Evolutionary conservation across 2,329 filamentous ascomycete genomes (phyloP), one percentile per base, ranked within the genome.

Genomic region (Talaromyces sp.): DNA sequence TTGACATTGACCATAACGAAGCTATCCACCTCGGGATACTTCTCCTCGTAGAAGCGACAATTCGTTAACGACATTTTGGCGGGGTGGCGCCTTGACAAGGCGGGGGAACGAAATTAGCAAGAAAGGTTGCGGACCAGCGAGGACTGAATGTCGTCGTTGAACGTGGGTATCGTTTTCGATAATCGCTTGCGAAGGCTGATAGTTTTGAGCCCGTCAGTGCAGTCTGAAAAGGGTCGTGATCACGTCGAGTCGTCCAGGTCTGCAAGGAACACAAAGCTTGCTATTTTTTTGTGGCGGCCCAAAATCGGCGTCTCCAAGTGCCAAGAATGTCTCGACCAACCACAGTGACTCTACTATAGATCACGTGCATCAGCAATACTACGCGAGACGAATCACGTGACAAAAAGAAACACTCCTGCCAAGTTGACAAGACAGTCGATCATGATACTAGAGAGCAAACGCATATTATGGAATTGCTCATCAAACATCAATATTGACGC

Each of bases 1-100:
- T 96, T 96, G 73, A 98, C 95, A 80, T 98, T 99, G 78, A 99
- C 95, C 95, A 99, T 99, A 77, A 99, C 96, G 81, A 97, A 98
- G 84, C 92, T 96, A 82, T 99, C 95, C 77, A 99, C 93, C 85
- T 98, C 95, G 64, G 92, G 92, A 75, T 90, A 97, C 81, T 96
- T 96, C 82, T 96, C 92, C 85, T 96, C 92, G 79, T 96, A 97
- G 81, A 96, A 97, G 74, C 92, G 92, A 81, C 91, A 96, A 82
- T 96, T 96, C 77, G 91, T 95, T 83, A 96, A 87, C 81, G 92
- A 96, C 91, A 96, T 96, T 73, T 77, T 90, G 85, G 84, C 82
- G 82, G 80, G 74, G 75, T 73, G 74, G 73, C 72, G 71, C 67
- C 66, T 68, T 55, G 48, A 60, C 54, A 37, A 58, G 64, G 64